Evolutionary conservation across 768 basidiomycete genomes (phyloP), one percentile per base, ranked within the genome.

Genomic region (Coprinopsis strossmayeri): DNA sequence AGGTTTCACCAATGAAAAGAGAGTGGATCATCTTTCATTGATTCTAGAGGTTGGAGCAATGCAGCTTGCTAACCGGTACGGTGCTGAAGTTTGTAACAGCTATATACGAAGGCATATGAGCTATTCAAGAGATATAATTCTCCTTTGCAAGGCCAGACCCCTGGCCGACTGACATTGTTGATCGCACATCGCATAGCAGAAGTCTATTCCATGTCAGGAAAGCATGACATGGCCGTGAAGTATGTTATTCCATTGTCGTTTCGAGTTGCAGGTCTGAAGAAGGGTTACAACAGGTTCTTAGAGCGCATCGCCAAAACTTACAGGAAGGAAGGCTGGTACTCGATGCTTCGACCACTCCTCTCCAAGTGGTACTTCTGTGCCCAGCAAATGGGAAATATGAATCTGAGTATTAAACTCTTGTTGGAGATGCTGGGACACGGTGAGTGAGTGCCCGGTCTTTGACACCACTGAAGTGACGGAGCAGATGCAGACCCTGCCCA

Each of bases 51-150:
- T 87, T 48, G 40, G 67, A 4, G 17, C 17, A 5, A 55, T 9
- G 4, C 26, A 9, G n/a, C n/a, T 39, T 17, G 32, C 30, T 21
- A 12, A n/a, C 10, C 4, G 7, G 10, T 32, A 23, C 58, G 28
- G 5, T 37, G 42, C 20, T 47, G 18, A 17, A 42, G n/a, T 51
- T 43, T 39, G 30, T 11, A 17, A n/a, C 52, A 94, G 91, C 74
- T 99, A 1, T 94, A 92, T 61, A 96, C 91, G 5, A 92, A 94
- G 59, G 76, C 96, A 1, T 98, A 99, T 64, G 91, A 95, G 55
- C 63, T 92, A 10, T 91, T 96, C 72, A 97, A 95, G 69, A 84
- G 81, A 56, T 78, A 88, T 58, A 71, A 69, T 35, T 65, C 77
- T 1, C 52, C 67, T 39, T 69, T 57, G 42, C 69, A 74, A 17